Evolutionary conservation across 176 grass and related monocot genomes (phyloP), one percentile per base, ranked within the genome.

Genomic region (Carex myosuroides): DNA sequence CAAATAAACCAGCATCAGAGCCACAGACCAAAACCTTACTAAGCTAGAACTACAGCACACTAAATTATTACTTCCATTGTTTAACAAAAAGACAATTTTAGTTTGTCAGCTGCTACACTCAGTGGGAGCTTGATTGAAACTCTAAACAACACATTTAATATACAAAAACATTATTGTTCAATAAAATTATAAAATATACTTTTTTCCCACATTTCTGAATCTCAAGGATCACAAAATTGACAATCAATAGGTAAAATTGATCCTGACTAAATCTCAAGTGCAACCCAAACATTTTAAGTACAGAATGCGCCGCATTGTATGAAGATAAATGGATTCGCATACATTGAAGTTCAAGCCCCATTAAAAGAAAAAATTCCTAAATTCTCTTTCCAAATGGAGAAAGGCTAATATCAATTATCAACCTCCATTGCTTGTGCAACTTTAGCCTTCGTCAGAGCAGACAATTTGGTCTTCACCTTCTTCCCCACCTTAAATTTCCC

Each of bases 391-490:
- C 13, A 12, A 24, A 17, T 37, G 17, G 30, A 18, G 17, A 39
- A 70, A 70, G 14, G 6, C 14, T 70, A 80, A 54, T 21, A 6
- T 89, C 56, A 92, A 68, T 93, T 88, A 90, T 95, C 93, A 8
- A 95, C 58, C 89, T 93, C 86, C 86, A 93, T 98, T 70, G 91
- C 96, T 87, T 95, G 96, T 0, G 82, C 66, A 60, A 87, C 88
- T 88, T 95, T 98, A 35, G 89, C 89, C 81, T 98, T 98, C 13
- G 76, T 4, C 33, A 95, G 84, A 24, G 91, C 88, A 16, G 93
- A 88, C 83, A 99, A 77, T 64, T 92, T 94, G 12, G 93, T 99
- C 85, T 95, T 95, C 75, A 99, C 80, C 76, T 90, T 92, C 82
- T 94, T 95, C 89, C 96, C 93, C 5, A 93, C 91, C 83, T 93